Evolutionary conservation across 1,284 basidiomycete species (phyloP).

Genomic region (Violaceomyces palustris): DNA sequence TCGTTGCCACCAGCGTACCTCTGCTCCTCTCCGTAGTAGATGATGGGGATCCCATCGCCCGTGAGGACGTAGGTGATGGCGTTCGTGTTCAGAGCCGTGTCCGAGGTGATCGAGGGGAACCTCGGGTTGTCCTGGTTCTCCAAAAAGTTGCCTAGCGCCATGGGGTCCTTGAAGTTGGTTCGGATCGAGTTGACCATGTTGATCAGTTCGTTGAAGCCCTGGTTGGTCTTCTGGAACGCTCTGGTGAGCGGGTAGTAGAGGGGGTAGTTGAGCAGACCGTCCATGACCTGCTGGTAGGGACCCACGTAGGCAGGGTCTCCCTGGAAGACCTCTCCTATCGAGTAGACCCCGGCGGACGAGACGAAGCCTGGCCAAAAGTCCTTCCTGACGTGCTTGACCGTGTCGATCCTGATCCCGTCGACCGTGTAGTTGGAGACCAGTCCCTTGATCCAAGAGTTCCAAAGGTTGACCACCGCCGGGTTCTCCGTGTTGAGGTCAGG

Average conservation of each 20-base stretch:
- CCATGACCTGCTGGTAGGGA: constrained; percentile 53
- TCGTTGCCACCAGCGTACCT: constrained; percentile 57
- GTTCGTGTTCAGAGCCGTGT: constrained; percentile 52
- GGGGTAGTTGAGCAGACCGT: constrained; percentile 62
- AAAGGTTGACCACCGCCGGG: constrained; percentile 59
- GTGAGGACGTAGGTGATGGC: constrained; percentile 55
- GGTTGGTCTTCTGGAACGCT: constrained; percentile 57
- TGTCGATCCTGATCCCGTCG: constrained; percentile 73
- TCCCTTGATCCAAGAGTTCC: constrained; percentile 63
- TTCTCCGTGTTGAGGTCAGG: constrained; percentile 71
- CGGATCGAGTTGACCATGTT: constrained; percentile 4
- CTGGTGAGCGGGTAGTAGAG: constrained; percentile 70
- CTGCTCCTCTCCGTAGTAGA: constrained; percentile 62
- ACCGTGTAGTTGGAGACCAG: constrained; percentile 64
- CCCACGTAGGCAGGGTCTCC: constrained; percentile 58
- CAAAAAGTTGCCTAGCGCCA: constrained; percentile 69
- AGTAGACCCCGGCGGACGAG: constrained; percentile 69
- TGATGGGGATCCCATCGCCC: constrained; percentile 60
- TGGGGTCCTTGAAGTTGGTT: constrained; percentile 53
- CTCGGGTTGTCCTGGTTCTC: constrained; percentile 63
- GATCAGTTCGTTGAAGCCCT: constrained; percentile 38
- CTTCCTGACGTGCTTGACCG: constrained; percentile 62
- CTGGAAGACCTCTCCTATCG: constrained; percentile 73
- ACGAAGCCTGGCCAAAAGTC: constrained; percentile 69
- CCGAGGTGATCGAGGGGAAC: constrained; percentile 10